These are phyloP conservation scores for Alnus glutinosa DNA, from an alignment of 306 rosid genomes.

Conservation along the genomic window DNA sequence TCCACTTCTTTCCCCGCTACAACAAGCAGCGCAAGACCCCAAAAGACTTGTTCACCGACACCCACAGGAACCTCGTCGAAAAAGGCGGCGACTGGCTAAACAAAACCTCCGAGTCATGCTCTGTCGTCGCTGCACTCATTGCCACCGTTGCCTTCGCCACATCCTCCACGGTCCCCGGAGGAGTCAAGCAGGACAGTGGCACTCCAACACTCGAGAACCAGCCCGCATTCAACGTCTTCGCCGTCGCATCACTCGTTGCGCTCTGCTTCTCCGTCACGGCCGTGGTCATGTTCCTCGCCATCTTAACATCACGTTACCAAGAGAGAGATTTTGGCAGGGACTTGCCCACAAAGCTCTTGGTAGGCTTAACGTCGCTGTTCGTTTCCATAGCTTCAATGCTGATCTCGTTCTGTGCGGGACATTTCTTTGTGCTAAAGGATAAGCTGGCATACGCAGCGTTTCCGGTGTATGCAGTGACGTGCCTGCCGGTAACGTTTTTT, in stretches of 20 bases:
- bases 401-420: conserved; percentile 46
- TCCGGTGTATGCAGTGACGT: conserved; percentile 37
- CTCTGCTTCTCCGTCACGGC: conserved; percentile 53
- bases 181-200: conserved; percentile 4
- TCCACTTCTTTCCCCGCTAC: conserved; percentile 26
- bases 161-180: conserved; percentile 46
- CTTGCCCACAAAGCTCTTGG: conserved; percentile 44
- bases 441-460: conserved; percentile 24
- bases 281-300: conserved; percentile 55
- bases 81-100: conserved; percentile 45
- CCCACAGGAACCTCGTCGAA: conserved; percentile 29
- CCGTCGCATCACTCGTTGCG: conserved; percentile 37
- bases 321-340: conserved; percentile 35
- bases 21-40: conserved; percentile 39
- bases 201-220: conserved; percentile 30
- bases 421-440: conserved; percentile 42
- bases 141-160: conserved; percentile 56
- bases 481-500: conserved; percentile 44
- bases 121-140: conserved; percentile 54
- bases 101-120: conserved; percentile 50
- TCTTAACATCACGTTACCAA: conserved; percentile 44
- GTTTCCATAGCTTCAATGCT: conserved; percentile 48
- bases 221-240: conserved; percentile 39
- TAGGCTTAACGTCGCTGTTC: conserved; percentile 47
- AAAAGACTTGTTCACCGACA: conserved; percentile 34